Evolutionary conservation across 805 yeast species (phyloP), one percentile per base, ranked within the genome.

Genomic region (Spathaspora passalidarum): DNA sequence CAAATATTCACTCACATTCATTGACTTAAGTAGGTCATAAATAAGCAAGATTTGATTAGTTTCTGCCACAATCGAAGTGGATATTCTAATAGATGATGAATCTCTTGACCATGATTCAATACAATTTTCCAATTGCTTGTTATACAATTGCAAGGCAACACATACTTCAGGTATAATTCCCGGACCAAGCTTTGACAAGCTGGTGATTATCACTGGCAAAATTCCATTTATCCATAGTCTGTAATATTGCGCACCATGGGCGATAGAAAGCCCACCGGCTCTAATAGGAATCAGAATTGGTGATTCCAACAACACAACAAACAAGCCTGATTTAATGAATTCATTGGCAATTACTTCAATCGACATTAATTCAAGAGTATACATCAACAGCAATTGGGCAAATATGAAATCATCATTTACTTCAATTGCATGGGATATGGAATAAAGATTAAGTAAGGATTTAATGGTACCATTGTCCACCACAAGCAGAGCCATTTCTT

Each of bases 201-300:
- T 63, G 1, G 79, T 68, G 42, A 88, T 65, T 17, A 86, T 66
- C 4, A 88, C 78, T 0, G 94, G 82, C 23, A 91, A 68, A 14
- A 91, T 65, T 1, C 96, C 96, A 56, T 84, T 81, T n/a, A 81
- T 77, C 97, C 97, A 91, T n/a, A 87, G 69, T 43, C 78, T 75
- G 60, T 90, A 92, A 48, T 86, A 64, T 40, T 78, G 76, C 0
- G 87, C 76, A 3, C 79, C 62, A 0, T 65, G 56, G 32, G 72
- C 73, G 2, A 86, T 76, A 11, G 73, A 68, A 2, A 88, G 63
- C 6, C 76, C 76, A 0, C 96, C 96, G 4, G 74, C 69, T 57
- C 84, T 88, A 35, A 91, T 79, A 1, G 73, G 72, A 20, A 73
- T 63, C 0, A 96, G 84, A 1, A 88, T 73, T 5, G 90, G 83